These are phyloP conservation scores for Cercospora sp. DNA, from an alignment of 2,329 filamentous ascomycete genomes.

Conservation along the genomic window DNA sequence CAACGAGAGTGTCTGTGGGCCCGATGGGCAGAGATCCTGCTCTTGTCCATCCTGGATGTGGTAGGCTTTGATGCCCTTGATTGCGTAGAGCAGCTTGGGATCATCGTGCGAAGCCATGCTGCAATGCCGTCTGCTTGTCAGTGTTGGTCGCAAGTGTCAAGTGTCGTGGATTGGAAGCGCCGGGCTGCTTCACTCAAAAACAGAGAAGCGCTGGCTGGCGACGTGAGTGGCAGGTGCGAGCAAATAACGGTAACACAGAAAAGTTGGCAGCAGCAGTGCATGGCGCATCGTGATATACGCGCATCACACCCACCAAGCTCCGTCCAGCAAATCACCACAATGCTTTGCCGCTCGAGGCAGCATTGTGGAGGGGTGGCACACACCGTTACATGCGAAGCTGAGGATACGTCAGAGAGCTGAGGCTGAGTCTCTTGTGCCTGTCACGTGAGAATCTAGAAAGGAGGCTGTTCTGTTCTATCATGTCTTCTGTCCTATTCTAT, in stretches of 20 bases:
- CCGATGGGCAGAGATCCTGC: slow-evolving; percentile 75
- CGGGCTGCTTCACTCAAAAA: background rate
- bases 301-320: slow-evolving; percentile 1
- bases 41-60: slow-evolving; percentile 88
- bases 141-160: background rate
- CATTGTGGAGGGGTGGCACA: slow-evolving; percentile 3
- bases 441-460: background rate
- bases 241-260: background rate
- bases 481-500: background rate
- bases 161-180: background rate
- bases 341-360: slow-evolving; percentile 13
- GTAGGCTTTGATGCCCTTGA: slow-evolving; percentile 86
- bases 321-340: slow-evolving; percentile 5
- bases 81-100: slow-evolving; percentile 56
- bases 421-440: background rate
- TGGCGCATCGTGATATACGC: slow-evolving; percentile 9
- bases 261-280: slow-evolving; percentile 9
- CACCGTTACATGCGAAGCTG: slow-evolving; percentile 5
- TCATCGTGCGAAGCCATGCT: slow-evolving; percentile 55
- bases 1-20: slow-evolving; percentile 86
- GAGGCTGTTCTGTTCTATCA: background rate
- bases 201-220: background rate
- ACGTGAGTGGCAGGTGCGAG: background rate
- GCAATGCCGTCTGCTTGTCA: slow-evolving; percentile 28
- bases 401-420: slow-evolving; percentile 2